A percentile compares a stretch with the other conserved stretches of the same genome.
Evolutionary conservation across 805 yeast species (phyloP).

Genomic region (Metschnikowia lunata): DNA sequence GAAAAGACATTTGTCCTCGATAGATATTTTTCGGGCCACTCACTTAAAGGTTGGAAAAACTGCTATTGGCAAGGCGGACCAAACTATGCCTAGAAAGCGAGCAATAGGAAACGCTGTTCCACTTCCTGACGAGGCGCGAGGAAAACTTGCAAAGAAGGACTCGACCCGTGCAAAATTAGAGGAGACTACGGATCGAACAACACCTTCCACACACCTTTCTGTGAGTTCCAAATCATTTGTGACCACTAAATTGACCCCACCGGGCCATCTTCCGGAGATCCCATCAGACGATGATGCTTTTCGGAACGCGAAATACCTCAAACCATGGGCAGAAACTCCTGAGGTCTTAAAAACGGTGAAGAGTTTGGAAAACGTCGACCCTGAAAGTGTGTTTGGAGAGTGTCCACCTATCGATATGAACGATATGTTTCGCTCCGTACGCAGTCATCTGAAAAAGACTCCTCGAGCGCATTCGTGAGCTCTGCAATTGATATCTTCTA

Average conservation of each 20-base stretch:
- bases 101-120: slow-evolving; percentile 30
- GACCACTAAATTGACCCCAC: neutral
- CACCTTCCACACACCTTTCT: too few species aligned
- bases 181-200: too few species aligned
- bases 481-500: neutral
- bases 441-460: too few species aligned
- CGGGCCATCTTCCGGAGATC: slow-evolving; percentile 31
- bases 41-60: neutral
- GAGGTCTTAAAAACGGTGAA: slow-evolving; percentile 26
- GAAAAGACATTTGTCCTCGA: neutral
- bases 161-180: neutral
- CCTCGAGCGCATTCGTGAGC: too few species aligned
- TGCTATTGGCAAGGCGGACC: neutral
- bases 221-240: neutral
- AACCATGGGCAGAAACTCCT: slow-evolving; percentile 39
- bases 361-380: slow-evolving; percentile 45
- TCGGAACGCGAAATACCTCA: slow-evolving; percentile 10
- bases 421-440: slow-evolving; percentile 42
- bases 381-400: slow-evolving; percentile 69
- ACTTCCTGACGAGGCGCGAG: slow-evolving; percentile 37
- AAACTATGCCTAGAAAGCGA: slow-evolving; percentile 6
- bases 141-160: slow-evolving; percentile 13
- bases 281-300: slow-evolving; percentile 36
- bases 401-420: slow-evolving; percentile 65
- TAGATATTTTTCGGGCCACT: neutral